phyloP scores from a whole-genome alignment of 2,329 filamentous ascomycete genomes.

The Emmonsiellopsis sp. region DNA sequence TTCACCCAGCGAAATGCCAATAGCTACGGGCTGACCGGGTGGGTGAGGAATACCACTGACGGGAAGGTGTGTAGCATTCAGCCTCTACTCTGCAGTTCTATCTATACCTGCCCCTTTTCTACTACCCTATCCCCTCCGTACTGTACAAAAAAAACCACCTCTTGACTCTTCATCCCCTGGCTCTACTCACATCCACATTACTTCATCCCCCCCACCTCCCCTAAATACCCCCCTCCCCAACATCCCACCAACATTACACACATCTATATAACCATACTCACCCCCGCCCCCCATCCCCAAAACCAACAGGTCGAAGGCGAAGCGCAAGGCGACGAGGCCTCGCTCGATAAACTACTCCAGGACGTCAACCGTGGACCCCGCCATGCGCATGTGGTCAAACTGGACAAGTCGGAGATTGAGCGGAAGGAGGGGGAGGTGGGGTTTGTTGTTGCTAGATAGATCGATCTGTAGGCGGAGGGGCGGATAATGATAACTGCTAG shows the following conservation, averaged over 20 bases:
- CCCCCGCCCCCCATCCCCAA: too few relatives aligned
- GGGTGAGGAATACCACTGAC: conserved; percentile 38
- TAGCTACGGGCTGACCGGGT: conserved; percentile 37
- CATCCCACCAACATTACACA: neutral
- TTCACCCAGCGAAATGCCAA: conserved; percentile 37
- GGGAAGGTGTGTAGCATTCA: conserved; percentile 25
- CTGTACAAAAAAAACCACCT: too few relatives aligned
- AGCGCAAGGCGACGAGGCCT: conserved; percentile 63
- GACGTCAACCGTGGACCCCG: conserved; percentile 66
- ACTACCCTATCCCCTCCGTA: too few relatives aligned
- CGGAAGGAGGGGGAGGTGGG: conserved; percentile 56
- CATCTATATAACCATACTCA: neutral
- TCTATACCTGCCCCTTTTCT: too few relatives aligned
- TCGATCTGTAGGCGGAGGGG: neutral
- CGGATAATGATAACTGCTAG: too few relatives aligned
- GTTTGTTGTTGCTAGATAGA: conserved; percentile 45
- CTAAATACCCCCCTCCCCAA: too few relatives aligned
- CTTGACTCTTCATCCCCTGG: too few relatives aligned
- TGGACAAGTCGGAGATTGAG: conserved; percentile 61
- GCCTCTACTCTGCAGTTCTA: too few relatives aligned
- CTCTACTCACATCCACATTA: too few relatives aligned
- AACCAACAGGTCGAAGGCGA: conserved; percentile 69
- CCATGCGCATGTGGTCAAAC: conserved; percentile 60
- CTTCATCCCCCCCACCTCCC: too few relatives aligned
- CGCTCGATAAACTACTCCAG: conserved; percentile 60